Evolutionary conservation across 106 monocot species (phyloP).

Genomic region (Chionographis japonica): DNA sequence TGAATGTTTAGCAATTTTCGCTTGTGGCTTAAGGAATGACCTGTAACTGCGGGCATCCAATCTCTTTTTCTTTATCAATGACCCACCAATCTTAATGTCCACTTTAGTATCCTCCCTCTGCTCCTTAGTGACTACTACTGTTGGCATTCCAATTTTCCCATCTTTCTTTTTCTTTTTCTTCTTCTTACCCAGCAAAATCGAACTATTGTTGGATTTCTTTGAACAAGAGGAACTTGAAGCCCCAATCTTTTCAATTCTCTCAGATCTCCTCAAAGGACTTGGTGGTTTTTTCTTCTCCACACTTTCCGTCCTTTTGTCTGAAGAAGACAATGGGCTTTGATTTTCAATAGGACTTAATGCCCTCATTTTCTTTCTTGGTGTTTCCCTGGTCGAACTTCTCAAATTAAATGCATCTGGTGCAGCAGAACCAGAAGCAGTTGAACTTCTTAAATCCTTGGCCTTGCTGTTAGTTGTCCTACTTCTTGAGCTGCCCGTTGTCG

Average conservation of each 20-base stretch:
- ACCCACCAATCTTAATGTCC: background rate
- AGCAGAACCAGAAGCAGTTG: slow-evolving; percentile 1
- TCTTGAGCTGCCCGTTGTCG: slow-evolving; percentile 1
- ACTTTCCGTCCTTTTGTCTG: slow-evolving; percentile 8
- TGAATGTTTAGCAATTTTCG: slow-evolving; percentile 14
- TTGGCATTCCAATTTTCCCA: background rate
- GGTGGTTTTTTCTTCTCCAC: slow-evolving; percentile 3
- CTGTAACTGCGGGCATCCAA: slow-evolving; percentile 21
- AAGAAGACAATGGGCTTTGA: background rate
- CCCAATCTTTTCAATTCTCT: slow-evolving; percentile 23
- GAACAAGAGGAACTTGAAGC: slow-evolving; percentile 20
- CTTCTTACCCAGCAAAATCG: background rate
- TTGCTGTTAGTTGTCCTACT: background rate
- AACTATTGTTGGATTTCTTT: slow-evolving; percentile 6
- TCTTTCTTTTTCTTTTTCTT: slow-evolving; percentile 10
- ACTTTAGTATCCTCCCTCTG: slow-evolving; percentile 1
- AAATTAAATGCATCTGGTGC: slow-evolving; percentile 6
- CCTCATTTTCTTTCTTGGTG: slow-evolving; percentile 4
- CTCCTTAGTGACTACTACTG: background rate
- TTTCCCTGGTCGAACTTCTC: slow-evolving; percentile 16
- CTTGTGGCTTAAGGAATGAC: slow-evolving; percentile 2
- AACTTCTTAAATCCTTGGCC: slow-evolving; percentile 4
- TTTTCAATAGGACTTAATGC: slow-evolving; percentile 11
- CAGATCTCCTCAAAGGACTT: slow-evolving; percentile 27
- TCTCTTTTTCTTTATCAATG: slow-evolving; percentile 15